Conservation (phyloP, 768 basidiomycete genomes). For the Trametes villosa region DNA sequence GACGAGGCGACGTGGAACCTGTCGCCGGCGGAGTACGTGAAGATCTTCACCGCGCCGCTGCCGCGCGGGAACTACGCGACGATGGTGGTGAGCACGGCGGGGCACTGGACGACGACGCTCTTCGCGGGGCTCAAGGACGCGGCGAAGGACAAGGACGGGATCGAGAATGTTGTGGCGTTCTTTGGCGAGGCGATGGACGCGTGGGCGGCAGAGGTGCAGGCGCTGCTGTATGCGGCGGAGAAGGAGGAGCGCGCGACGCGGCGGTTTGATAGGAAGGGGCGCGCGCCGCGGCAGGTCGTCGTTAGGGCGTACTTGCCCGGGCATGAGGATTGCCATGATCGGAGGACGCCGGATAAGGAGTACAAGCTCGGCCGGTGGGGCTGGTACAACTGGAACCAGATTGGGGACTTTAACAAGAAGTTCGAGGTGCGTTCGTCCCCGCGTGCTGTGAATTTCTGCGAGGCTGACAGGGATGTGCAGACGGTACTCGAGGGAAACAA, state of each 20-base stretch:
- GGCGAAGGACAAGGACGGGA: constrained; percentile 47
- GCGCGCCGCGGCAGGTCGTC: constrained; percentile 46
- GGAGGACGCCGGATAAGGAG: constrained; percentile 48
- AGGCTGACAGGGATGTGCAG: constrained; percentile 35
- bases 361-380: constrained; percentile 48
- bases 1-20: constrained; percentile 59
- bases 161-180: constrained; percentile 57
- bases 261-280: constrained; percentile 13
- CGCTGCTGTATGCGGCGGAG: constrained; percentile 42
- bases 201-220: constrained; percentile 60
- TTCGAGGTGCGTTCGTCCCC: constrained; percentile 51
- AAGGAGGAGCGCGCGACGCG: constrained; percentile 25
- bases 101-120: constrained; percentile 69
- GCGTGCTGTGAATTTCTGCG: not conserved
- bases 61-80: constrained; percentile 62
- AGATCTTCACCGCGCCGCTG: constrained; percentile 47
- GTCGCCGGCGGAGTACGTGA: constrained; percentile 56
- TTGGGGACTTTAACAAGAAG: constrained; percentile 57
- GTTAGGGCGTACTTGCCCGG: constrained; percentile 67
- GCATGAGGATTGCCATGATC: constrained; percentile 65
- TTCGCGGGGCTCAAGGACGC: constrained; percentile 48
- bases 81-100: constrained; percentile 64
- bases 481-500: constrained; percentile 42
- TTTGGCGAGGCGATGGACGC: constrained; percentile 59
- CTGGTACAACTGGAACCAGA: constrained; percentile 71